Evolutionary conservation across 768 basidiomycete genomes (phyloP).

Genomic region (Termitomyces sp.): DNA sequence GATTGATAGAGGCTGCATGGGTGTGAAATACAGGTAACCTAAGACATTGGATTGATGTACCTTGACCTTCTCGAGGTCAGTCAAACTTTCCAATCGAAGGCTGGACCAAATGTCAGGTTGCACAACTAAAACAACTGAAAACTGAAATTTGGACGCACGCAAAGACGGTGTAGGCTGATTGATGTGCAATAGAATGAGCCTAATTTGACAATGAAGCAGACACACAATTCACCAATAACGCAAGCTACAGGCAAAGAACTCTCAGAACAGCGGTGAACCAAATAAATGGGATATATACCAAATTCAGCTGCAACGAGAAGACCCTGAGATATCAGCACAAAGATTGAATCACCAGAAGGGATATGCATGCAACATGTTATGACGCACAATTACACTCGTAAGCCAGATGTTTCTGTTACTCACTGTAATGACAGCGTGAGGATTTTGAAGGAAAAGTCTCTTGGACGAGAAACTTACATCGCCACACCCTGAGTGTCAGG

Average conservation of each 20-base stretch:
- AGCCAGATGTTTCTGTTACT: too few species aligned
- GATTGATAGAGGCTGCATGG: constrained; percentile 30
- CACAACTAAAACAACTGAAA: background rate
- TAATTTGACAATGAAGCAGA: background rate
- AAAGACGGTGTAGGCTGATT: constrained; percentile 26
- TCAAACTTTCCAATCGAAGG: constrained; percentile 26
- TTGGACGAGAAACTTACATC: too few species aligned
- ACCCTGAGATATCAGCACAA: too few species aligned
- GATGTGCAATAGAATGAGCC: background rate
- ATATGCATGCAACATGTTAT: too few species aligned
- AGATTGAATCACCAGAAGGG: too few species aligned
- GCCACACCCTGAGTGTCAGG: too few species aligned
- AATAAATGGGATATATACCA: too few species aligned
- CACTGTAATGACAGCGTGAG: too few species aligned
- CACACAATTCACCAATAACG: constrained; percentile 21
- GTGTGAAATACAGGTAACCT: background rate
- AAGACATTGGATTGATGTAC: constrained; percentile 12
- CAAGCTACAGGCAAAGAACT: constrained; percentile 9
- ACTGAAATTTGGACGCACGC: constrained; percentile 23
- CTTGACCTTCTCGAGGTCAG: constrained; percentile 30
- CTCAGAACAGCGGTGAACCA: background rate
- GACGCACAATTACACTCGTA: too few species aligned
- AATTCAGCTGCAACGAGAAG: too few species aligned
- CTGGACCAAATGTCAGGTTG: constrained; percentile 12
- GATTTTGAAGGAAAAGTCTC: too few species aligned